phyloP scores from a whole-genome alignment of 164 flowering plant genomes.

The Houttuynia cordata region DNA sequence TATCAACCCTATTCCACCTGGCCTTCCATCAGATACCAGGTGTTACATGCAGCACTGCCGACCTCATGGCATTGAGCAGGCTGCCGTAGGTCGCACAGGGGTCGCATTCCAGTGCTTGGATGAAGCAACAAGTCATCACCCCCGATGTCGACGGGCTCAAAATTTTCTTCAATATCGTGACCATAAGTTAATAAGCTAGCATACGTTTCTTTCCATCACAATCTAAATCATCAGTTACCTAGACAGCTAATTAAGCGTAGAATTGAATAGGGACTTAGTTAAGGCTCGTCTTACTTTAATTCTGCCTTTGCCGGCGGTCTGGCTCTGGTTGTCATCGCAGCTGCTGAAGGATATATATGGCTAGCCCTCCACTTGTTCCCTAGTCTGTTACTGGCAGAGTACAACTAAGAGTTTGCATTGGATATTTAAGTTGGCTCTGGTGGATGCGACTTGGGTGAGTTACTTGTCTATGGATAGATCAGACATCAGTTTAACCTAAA shows the following conservation, averaged over 20 bases:
- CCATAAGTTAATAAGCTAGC: not conserved
- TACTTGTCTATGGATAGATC: too few species aligned
- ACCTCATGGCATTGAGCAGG: not conserved
- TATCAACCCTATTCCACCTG: too few species aligned
- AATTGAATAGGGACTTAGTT: too few species aligned
- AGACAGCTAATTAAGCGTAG: not conserved
- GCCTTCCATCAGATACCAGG: too few species aligned
- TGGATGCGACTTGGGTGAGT: too few species aligned
- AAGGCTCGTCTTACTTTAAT: not conserved
- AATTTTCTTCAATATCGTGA: too few species aligned
- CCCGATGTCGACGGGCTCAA: slow-evolving; percentile 14
- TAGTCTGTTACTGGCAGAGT: not conserved
- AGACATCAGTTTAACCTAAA: too few species aligned
- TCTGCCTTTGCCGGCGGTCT: not conserved
- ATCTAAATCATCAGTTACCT: too few species aligned
- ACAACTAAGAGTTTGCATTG: too few species aligned
- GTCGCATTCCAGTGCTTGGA: slow-evolving; percentile 34
- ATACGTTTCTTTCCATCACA: not conserved
- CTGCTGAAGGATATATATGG: slow-evolving; percentile 48
- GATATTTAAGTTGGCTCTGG: too few species aligned
- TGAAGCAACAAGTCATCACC: slow-evolving; percentile 55
- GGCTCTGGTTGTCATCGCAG: slow-evolving; percentile 55
- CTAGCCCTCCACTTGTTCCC: slow-evolving; percentile 61
- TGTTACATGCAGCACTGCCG: not conserved
- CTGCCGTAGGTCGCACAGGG: slow-evolving; percentile 10